These are phyloP conservation scores for Tetrahymena thermophila DNA, from an alignment of 73 alveolate genomes.

Conservation along the genomic window DNA sequence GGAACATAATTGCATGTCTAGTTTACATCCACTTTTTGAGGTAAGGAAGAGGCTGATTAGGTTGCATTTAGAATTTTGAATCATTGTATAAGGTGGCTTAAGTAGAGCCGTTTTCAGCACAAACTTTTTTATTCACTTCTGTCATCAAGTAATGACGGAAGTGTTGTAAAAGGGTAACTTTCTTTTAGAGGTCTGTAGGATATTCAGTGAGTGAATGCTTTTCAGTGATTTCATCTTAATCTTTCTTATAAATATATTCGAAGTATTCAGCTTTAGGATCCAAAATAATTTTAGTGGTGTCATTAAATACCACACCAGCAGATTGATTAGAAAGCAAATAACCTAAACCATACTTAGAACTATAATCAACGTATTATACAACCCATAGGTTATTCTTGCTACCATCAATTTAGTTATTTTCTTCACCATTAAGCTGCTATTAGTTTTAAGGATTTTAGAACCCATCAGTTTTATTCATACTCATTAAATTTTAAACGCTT, in stretches of 20 bases:
- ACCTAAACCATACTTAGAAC: slow-evolving; percentile 86
- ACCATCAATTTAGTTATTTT: background rate
- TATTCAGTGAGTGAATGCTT: slow-evolving; percentile 49
- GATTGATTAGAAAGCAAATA: slow-evolving; percentile 71
- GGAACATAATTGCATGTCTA: slow-evolving; percentile 93
- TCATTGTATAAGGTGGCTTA: background rate
- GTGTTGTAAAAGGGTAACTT: slow-evolving; percentile 85
- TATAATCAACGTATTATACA: slow-evolving; percentile 85
- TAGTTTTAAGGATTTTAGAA: background rate
- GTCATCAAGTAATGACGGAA: slow-evolving; percentile 76
- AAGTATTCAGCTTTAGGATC: slow-evolving; percentile 66
- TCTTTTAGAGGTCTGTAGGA: slow-evolving; percentile 85
- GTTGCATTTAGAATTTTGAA: background rate
- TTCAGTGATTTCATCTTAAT: slow-evolving; percentile 17
- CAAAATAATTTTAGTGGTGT: slow-evolving; percentile 68
- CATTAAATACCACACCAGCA: slow-evolving; percentile 81
- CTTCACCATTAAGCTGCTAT: background rate
- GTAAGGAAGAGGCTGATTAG: slow-evolving; percentile 46
- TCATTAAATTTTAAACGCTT: background rate
- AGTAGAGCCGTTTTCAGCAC: slow-evolving; percentile 21
- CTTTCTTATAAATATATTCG: slow-evolving; percentile 44
- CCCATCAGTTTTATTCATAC: background rate
- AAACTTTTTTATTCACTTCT: slow-evolving; percentile 29
- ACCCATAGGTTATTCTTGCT: slow-evolving; percentile 72
- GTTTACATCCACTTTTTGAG: slow-evolving; percentile 97